Conservation (phyloP, 257 asterid species). For the Solanum arcanum region DNA sequence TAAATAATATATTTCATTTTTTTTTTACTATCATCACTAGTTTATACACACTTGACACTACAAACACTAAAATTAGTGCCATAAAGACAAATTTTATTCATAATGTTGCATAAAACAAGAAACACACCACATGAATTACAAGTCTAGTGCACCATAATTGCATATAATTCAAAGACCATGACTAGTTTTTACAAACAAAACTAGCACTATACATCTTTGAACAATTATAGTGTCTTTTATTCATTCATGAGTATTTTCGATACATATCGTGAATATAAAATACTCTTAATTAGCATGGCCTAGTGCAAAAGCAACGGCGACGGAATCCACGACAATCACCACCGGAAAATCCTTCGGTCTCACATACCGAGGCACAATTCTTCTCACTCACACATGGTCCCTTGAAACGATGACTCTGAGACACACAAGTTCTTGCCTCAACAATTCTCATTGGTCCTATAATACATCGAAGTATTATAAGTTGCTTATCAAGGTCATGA, state of each 20-base stretch:
- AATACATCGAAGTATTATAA: neutral
- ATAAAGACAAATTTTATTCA: neutral
- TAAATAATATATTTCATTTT: too few species aligned
- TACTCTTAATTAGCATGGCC: conserved; percentile 13
- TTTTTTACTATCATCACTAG: too few species aligned
- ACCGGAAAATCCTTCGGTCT: conserved; percentile 30
- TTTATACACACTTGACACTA: too few species aligned
- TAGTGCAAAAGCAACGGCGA: conserved; percentile 43
- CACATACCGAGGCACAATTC: conserved; percentile 37
- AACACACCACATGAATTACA: neutral
- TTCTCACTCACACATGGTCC: conserved; percentile 25
- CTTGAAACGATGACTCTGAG: conserved; percentile 23
- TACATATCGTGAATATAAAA: neutral
- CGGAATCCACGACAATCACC: conserved; percentile 41
- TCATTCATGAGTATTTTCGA: neutral
- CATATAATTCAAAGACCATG: neutral
- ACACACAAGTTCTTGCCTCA: conserved; percentile 36
- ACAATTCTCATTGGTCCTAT: conserved; percentile 21
- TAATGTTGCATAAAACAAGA: neutral
- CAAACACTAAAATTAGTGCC: neutral
- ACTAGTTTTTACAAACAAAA: neutral
- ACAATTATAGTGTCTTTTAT: neutral
- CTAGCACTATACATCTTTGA: neutral
- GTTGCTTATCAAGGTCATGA: neutral
- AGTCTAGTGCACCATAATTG: neutral